phyloP scores from a whole-genome alignment of 108 stramenopile genomes.

The Fragilariopsis cylindrus region DNA sequence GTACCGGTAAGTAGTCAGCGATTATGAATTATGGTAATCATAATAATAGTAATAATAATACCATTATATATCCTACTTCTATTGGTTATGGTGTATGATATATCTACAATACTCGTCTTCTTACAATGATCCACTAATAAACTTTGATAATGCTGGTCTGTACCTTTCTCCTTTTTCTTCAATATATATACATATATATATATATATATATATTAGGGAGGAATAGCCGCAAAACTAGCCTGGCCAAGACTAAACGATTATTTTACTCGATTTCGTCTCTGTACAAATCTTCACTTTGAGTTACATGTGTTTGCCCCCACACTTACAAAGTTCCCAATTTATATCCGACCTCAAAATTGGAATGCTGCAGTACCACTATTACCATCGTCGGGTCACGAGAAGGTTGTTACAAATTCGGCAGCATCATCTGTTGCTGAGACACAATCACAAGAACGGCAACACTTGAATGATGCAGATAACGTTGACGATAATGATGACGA shows the following conservation, averaged over 20 bases:
- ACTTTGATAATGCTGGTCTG: too few species aligned
- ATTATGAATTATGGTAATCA: background rate
- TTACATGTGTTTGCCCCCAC: slow-evolving; percentile 80
- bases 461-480: too few species aligned
- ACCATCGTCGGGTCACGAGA: too few species aligned
- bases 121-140: too few species aligned
- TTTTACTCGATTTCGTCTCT: slow-evolving; percentile 77
- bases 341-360: slow-evolving; percentile 42
- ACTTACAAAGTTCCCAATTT: slow-evolving; percentile 56
- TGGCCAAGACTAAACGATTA: slow-evolving; percentile 84
- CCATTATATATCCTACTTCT: background rate
- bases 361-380: background rate
- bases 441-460: too few species aligned
- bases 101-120: too few species aligned
- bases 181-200: background rate
- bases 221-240: slow-evolving; percentile 46
- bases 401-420: too few species aligned
- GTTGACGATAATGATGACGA: background rate
- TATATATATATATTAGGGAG: slow-evolving; percentile 48
- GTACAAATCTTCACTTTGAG: slow-evolving; percentile 57
- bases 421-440: too few species aligned
- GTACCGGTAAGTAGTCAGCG: slow-evolving; percentile 66
- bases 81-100: background rate
- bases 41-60: background rate
- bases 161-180: too few species aligned